Conservation (phyloP, 2,329 filamentous ascomycete genomes). For the Xylaria sp. region DNA sequence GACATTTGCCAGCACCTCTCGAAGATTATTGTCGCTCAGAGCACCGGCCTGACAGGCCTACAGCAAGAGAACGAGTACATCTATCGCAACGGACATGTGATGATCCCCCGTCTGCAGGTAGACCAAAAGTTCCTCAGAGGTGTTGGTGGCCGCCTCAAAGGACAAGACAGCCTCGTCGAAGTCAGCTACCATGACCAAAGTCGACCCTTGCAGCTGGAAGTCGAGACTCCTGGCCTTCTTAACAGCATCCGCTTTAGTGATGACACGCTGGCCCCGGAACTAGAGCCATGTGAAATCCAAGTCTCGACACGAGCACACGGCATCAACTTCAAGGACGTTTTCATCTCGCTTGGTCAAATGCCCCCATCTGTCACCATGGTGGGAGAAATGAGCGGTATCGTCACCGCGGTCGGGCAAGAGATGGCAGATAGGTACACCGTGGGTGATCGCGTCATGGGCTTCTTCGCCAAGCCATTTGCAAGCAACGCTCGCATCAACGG, state of each 20-base stretch:
- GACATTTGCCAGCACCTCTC: constrained; percentile 11
- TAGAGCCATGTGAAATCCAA: constrained; percentile 30
- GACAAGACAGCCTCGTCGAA: constrained; percentile 3
- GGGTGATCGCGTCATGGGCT: constrained; percentile 19
- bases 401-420: constrained; percentile 21
- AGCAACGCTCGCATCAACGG: constrained; percentile 17
- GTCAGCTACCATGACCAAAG: constrained; percentile 11
- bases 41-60: not conserved
- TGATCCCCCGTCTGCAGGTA: constrained; percentile 9
- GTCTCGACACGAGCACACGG: constrained; percentile 27
- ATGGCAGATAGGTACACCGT: constrained; percentile 4
- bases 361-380: constrained; percentile 13
- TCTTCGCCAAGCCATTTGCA: constrained; percentile 20
- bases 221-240: constrained; percentile 26
- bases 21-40: not conserved
- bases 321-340: constrained; percentile 30
- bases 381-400: constrained; percentile 23
- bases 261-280: constrained; percentile 17
- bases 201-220: constrained; percentile 24
- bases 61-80: constrained; percentile 8
- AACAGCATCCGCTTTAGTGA: constrained; percentile 23
- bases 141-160: not conserved
- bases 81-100: constrained; percentile 11
- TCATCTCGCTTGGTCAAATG: constrained; percentile 26
- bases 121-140: constrained; percentile 16